Conservation (phyloP, 2,329 filamentous ascomycete genomes). For the Celoporthe dispersa region DNA sequence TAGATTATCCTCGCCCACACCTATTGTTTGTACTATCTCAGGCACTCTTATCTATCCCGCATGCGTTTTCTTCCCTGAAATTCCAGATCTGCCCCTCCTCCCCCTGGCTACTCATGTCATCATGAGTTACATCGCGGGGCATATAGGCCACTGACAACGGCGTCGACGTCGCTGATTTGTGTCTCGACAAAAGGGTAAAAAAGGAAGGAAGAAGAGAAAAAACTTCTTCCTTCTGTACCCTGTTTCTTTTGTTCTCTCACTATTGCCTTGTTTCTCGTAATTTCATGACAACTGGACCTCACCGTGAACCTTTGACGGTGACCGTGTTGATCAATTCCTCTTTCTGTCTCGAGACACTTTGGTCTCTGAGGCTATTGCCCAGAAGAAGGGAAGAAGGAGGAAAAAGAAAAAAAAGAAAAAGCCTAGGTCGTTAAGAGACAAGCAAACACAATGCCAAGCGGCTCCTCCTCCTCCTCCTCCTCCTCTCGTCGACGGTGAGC, state of each 20-base stretch:
- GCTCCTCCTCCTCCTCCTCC: slow-evolving; percentile 26
- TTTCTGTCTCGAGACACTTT: neutral
- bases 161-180: neutral
- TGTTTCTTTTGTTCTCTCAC: neutral
- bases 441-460: slow-evolving; percentile 22
- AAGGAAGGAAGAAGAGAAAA: neutral
- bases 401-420: too few relatives aligned
- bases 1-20: neutral
- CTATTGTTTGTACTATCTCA: neutral
- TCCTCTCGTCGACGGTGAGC: slow-evolving; percentile 23
- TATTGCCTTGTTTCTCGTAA: neutral
- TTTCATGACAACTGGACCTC: neutral
- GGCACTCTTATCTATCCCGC: slow-evolving; percentile 23
- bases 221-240: too few relatives aligned
- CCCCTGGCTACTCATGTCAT: slow-evolving; percentile 11
- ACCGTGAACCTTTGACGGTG: neutral
- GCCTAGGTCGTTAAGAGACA: neutral
- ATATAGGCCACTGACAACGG: slow-evolving; percentile 17
- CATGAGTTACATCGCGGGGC: slow-evolving; percentile 19
- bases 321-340: neutral
- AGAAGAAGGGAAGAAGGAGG: neutral
- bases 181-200: neutral
- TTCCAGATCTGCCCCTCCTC: neutral
- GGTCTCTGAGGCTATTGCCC: neutral
- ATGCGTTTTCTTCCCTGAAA: neutral